These are phyloP conservation scores for Coleophoma cylindrospora DNA, from an alignment of 2,329 filamentous ascomycete species.

Conservation along the genomic window DNA sequence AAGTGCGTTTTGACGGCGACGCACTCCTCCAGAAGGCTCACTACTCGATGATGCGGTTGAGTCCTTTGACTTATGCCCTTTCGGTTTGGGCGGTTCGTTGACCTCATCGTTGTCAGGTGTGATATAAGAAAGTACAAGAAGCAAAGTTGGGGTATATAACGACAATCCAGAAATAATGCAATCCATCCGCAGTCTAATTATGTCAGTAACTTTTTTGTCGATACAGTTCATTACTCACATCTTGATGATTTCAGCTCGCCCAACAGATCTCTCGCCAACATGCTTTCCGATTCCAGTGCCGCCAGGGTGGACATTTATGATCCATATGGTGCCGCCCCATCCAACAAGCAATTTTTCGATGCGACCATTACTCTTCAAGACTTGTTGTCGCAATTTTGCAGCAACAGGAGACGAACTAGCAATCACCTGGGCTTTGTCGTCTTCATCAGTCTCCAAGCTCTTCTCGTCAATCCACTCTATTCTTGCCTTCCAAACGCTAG, in stretches of 20 bases:
- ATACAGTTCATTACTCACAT: conserved; percentile 58
- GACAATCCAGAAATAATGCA: conserved; percentile 97
- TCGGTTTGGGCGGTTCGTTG: conserved; percentile 27
- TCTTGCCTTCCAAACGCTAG: conserved; percentile 86
- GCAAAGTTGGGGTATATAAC: conserved; percentile 85
- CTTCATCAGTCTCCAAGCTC: conserved; percentile 68
- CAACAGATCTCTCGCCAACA: conserved; percentile 65
- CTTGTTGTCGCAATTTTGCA: conserved; percentile 43
- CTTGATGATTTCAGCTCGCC: conserved; percentile 84
- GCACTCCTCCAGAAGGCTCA: conserved; percentile 60
- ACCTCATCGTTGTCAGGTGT: conserved; percentile 59
- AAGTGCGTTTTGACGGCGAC: conserved; percentile 70
- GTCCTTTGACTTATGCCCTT: conserved; percentile 25
- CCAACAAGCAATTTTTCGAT: conserved; percentile 84
- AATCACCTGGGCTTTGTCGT: conserved; percentile 30
- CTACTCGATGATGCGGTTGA: conserved; percentile 46
- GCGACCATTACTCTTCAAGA: conserved; percentile 38
- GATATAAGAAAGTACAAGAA: conserved; percentile 89
- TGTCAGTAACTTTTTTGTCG: conserved; percentile 20
- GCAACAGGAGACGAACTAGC: conserved; percentile 36
- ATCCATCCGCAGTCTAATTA: conserved; percentile 76
- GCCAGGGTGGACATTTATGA: conserved; percentile 83
- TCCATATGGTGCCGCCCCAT: conserved; percentile 95
- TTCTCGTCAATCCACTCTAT: conserved; percentile 91
- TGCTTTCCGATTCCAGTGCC: conserved; percentile 61